Base-by-base conservation (phyloP, 2,329 filamentous ascomycete species). In the Elsinoe ampelina region DNA sequence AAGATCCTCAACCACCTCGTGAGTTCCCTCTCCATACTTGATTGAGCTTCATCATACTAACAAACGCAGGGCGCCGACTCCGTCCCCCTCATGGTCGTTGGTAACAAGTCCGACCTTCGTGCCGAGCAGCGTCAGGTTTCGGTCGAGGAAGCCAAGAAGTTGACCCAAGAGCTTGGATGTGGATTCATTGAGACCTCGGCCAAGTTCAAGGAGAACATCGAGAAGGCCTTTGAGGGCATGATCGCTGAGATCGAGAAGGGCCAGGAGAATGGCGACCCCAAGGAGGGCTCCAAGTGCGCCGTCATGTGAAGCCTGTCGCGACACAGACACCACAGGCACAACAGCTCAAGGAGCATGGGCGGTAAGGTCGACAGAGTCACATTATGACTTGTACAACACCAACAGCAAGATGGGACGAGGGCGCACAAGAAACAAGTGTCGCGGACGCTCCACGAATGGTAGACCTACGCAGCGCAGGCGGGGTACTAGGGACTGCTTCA, bases 1-100 rank as follows among this genome's bases (percentile, higher is more conserved):
- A 98, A 97, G 80, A 96, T 98, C 61, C 77, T 98, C 58, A 95
- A 95, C 71, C 92, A 97, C 70, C 76, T 97, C 62, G 92, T 95
- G 76, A 68, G 84, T 72, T 17, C 22, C 35, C 39, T 4, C 11
- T 51, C 30, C 55, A 17, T 39, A 17, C 22, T 7, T 38, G 19
- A 54, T 15, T 3, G 26, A 12, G 34, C 34, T 19, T 12, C 22
- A 30, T 2, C 5, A 5, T 61, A 48, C 59, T 59, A 47, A 57
- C 26, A 36, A 52, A 32, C 30, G 17, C 63, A 95, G 88, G 93
- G 93, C 63, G 87, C 90, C 58, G 91, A 96, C 65, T 87, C 86
- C 71, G 89, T 96, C 54, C 93, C 93, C 8, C 85, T 97, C 65
- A 89, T 95, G 65, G 86, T 98, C 60, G 91, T 98, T 55, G 93